phyloP scores from a whole-genome alignment of 345 rosid species.

The Alliaria petiolata region DNA sequence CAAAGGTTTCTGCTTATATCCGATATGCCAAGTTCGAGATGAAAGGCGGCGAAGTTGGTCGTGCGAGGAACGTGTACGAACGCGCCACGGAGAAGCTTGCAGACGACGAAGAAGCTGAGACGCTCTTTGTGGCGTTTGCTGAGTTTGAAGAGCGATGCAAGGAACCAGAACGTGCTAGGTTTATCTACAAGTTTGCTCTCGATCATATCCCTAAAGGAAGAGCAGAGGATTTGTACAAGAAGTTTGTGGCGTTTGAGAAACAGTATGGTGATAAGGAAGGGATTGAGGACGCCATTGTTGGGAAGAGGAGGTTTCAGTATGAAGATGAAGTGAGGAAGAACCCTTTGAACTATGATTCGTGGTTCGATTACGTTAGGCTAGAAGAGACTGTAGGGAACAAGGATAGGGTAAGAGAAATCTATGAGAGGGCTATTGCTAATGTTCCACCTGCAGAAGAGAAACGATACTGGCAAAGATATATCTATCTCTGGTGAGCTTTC shows the following conservation, averaged over 20 bases:
- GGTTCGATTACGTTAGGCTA: constrained; percentile 81
- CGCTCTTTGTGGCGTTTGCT: constrained; percentile 73
- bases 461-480: constrained; percentile 90
- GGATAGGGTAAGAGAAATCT: constrained; percentile 66
- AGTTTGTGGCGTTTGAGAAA: constrained; percentile 81
- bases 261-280: constrained; percentile 84
- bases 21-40: constrained; percentile 78
- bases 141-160: constrained; percentile 88
- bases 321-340: constrained; percentile 89
- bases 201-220: constrained; percentile 88
- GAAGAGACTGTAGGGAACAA: constrained; percentile 75
- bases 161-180: constrained; percentile 71
- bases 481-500: constrained; percentile 69
- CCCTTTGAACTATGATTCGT: constrained; percentile 67
- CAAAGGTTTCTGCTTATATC: constrained; percentile 65
- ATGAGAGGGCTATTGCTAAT: constrained; percentile 83
- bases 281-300: constrained; percentile 87
- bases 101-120: constrained; percentile 83
- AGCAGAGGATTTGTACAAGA: constrained; percentile 74
- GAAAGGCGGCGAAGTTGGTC: constrained; percentile 68
- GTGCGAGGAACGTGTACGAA: constrained; percentile 73
- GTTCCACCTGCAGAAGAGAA: constrained; percentile 86
- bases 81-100: constrained; percentile 69
- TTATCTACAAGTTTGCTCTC: constrained; percentile 78
- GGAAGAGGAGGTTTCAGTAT: constrained; percentile 89